Conservation (phyloP, 1,284 basidiomycete species). For the Fomitopsis palustris region DNA sequence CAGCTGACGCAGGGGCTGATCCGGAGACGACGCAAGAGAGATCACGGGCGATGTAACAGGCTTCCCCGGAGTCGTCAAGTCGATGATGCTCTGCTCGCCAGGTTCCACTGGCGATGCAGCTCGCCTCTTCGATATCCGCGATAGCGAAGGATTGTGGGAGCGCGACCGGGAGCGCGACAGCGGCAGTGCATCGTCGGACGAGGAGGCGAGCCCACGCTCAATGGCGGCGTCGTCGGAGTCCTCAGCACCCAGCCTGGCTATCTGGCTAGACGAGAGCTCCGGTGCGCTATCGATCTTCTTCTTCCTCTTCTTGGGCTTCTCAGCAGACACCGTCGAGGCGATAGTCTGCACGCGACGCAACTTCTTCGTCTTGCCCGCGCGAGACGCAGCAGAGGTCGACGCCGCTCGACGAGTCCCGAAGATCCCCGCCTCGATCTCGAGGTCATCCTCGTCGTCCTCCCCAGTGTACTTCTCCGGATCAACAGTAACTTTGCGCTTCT, state of each 20-base stretch:
- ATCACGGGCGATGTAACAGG: conserved; percentile 8
- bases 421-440: conserved; percentile 53
- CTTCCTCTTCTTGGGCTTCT: conserved; percentile 10
- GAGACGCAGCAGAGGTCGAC: conserved; percentile 36
- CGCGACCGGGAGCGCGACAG: background rate
- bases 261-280: conserved; percentile 32
- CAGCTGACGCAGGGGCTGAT: background rate
- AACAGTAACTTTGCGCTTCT: conserved; percentile 28
- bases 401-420: conserved; percentile 44
- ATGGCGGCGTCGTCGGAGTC: conserved; percentile 57
- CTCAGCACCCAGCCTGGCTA: conserved; percentile 41
- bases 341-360: conserved; percentile 36
- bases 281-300: conserved; percentile 30
- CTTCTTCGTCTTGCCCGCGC: conserved; percentile 28
- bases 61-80: conserved; percentile 19
- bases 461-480: conserved; percentile 32
- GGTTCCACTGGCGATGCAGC: conserved; percentile 22
- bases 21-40: conserved; percentile 1
- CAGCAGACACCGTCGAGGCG: conserved; percentile 12
- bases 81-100: conserved; percentile 21
- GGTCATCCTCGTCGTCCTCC: conserved; percentile 59
- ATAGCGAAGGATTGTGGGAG: background rate
- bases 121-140: background rate
- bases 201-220: conserved; percentile 30
- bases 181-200: background rate